Evolutionary conservation across 2,329 filamentous ascomycete species (phyloP).

Genomic region (Juglanconis juglandina): DNA sequence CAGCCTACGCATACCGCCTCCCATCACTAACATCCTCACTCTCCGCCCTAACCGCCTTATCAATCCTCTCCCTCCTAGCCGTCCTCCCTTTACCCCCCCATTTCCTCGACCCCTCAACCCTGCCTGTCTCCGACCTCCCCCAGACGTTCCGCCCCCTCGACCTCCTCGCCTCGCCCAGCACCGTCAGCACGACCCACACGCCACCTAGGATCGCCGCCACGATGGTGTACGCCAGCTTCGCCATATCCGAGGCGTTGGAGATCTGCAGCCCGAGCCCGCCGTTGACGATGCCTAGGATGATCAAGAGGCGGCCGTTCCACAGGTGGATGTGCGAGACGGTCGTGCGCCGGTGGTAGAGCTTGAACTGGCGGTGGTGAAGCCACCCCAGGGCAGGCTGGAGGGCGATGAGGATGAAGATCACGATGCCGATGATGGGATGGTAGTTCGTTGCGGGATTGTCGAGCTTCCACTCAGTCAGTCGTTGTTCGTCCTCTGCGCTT

Average conservation of each 20-base stretch:
- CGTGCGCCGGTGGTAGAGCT: conserved; percentile 33
- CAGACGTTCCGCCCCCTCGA: not conserved
- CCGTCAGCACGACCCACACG: conserved; percentile 34
- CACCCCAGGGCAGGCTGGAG: conserved; percentile 41
- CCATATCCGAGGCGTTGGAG: conserved; percentile 25
- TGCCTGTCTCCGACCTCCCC: not conserved
- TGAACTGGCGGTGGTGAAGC: conserved; percentile 41
- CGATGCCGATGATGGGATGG: conserved; percentile 46
- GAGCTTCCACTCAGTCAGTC: conserved; percentile 24
- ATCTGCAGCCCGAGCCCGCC: conserved; percentile 42
- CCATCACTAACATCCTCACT: not conserved
- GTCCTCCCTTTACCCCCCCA: not conserved
- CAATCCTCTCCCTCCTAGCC: not conserved
- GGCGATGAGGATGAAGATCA: conserved; percentile 36
- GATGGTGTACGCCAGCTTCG: conserved; percentile 36
- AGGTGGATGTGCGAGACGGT: conserved; percentile 42
- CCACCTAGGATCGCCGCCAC: conserved; percentile 36
- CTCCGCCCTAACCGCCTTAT: not conserved
- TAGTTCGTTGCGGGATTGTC: conserved; percentile 30
- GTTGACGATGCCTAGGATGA: conserved; percentile 43
- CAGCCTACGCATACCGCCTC: not conserved
- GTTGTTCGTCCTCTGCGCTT: too few species aligned
- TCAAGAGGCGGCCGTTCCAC: conserved; percentile 37
- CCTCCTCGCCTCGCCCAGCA: conserved; percentile 29
- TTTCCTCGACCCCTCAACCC: not conserved